Evolutionary conservation across 306 rosid species (phyloP), one percentile per base, ranked within the genome.

Genomic region (Cicer yamashitae): DNA sequence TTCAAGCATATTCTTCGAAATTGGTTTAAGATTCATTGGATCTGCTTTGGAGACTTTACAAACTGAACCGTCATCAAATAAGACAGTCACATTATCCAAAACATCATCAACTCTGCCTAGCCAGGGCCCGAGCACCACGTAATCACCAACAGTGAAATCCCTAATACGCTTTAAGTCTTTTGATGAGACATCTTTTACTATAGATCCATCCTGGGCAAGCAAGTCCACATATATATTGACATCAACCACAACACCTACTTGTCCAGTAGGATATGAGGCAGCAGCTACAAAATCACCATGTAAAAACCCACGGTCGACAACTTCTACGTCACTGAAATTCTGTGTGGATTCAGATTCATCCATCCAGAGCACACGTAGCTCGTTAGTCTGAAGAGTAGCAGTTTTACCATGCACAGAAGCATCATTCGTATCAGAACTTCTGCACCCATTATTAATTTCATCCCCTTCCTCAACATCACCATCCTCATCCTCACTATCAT

Each of bases 111-210:
- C 53, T 89, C 93, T 89, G 74, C 99, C 99, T 58, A 96, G 79
- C 99, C 99, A 96, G 30, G 93, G 83, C 73, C 98, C 99, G 48
- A 80, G 99, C 70, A 96, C 98, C 81, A 90, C 99, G 78, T 96
- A 89, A 82, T 96, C 99, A 74, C 98, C 98, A 70, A 90, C 92
- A 1, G 96, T 84, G 81, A 92, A 96, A 77, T 96, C 98, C 82
- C 99, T 92, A 41, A 96, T 89, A 25, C 99, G 99, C 79, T 81
- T 87, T 14, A 96, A 85, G 75, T 86, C 83, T 80, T 89, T 88
- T 9, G 99, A 86, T 14, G 90, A 86, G 41, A 96, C 81, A 52
- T 82, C 89, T 83, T 92, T 87, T 67, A 90, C 63, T n/a, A 86
- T 56, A 48, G 97, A 86, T 10, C 91, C 93, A 83, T 87, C 91